phyloP scores from a whole-genome alignment of 495 filamentous ascomycete genomes.

The Collariella sp. region DNA sequence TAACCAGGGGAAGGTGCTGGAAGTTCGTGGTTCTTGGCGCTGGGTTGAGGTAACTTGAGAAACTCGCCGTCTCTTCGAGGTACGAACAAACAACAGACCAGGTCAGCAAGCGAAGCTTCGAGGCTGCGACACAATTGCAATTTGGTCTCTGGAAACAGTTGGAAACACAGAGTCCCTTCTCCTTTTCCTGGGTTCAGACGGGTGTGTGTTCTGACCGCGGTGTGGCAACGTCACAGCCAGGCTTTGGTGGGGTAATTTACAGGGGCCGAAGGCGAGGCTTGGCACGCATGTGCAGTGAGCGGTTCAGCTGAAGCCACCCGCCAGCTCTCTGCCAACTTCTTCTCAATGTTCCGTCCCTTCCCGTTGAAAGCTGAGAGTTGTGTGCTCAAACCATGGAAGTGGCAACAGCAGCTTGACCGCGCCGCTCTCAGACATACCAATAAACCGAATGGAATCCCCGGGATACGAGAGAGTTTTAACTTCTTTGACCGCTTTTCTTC shows the following conservation, averaged over 20 bases:
- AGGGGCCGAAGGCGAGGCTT: not conserved
- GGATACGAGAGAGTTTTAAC: not conserved
- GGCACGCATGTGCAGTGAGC: conserved; percentile 2
- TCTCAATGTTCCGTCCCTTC: not conserved
- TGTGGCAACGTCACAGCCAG: conserved; percentile 19
- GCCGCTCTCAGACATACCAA: conserved; percentile 9
- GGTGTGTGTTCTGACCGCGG: not conserved
- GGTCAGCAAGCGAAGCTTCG: not conserved
- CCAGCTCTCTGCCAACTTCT: no score
- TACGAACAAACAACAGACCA: not conserved
- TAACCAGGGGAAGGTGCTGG: not conserved
- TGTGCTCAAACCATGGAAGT: conserved; percentile 7
- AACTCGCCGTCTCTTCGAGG: no score
- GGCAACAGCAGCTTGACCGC: not conserved
- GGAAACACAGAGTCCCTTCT: conserved; percentile 23
- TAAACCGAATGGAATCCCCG: not conserved
- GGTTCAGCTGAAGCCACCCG: not conserved
- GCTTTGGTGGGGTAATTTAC: conserved; percentile 15
- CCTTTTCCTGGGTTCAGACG: conserved; percentile 1
- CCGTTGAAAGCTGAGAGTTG: not conserved
- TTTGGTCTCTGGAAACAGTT: conserved; percentile 19
- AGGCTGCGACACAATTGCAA: not conserved
- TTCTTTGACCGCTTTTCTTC: not conserved
- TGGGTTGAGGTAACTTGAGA: not conserved
- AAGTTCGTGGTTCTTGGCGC: not conserved